Base-by-base conservation (phyloP, 2,329 filamentous ascomycete genomes). In the Penicillium sp. region DNA sequence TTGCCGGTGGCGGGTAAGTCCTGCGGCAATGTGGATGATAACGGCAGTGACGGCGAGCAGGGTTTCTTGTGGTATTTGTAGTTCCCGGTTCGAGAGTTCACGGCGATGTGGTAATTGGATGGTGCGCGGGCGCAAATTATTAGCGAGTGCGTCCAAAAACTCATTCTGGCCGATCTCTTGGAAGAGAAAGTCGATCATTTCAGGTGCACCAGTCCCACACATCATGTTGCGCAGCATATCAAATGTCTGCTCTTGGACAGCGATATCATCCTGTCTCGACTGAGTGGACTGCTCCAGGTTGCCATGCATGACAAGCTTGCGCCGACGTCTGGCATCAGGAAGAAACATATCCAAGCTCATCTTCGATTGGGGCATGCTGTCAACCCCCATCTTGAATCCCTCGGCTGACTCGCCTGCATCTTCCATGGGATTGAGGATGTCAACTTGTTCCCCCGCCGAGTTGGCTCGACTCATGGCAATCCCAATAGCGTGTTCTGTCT, bases 201-300 rank as follows among this genome's bases (percentile, higher is more conserved):
- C 85, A 59, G 73, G 80, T 64, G 76, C 81, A 64, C 74, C 85
- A 65, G 74, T 79, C 59, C 88, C 85, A 56, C 88, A 89, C 63
- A 97, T 90, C 31, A 98, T 80, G 73, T 99, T 99, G 54, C 93
- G 85, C 61, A 99, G 86, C 65, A 98, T 89, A 66, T 96, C 89
- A 19, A 98, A 84, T 0, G 89, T 91, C 75, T 98, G 93, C 71
- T 96, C 92, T 75, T 98, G 93, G 27, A 97, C 90, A 2, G 88
- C 88, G 37, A 93, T 81, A 63, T 96, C 91, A 63, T 96, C 90
- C 63, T 87, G 87, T 52, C 88, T 85, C 19, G 88, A 86, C 69
- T 88, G 88, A 29, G 87, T 83, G 25, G 82, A 80, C 23, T 87
- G 84, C 60, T 90, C 88, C 46, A 88, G 77, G 69, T 95, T 91